Base-by-base conservation (phyloP, 768 basidiomycete species). In the Mycena belliarum region DNA sequence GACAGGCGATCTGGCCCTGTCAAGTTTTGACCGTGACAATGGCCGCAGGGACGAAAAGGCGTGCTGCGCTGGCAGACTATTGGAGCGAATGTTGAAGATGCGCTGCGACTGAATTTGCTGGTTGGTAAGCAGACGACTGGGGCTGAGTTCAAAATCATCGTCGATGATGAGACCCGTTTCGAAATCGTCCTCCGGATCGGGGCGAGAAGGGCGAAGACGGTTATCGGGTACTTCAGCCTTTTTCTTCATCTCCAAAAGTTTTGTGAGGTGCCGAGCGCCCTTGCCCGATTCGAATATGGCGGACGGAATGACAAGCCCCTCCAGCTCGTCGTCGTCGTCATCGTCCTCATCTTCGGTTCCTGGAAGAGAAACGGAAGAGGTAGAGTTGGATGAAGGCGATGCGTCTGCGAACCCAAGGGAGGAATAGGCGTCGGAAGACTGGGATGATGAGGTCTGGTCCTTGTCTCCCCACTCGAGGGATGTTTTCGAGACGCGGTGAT, bases 341-440 rank as follows among this genome's bases (percentile, higher is more conserved):
- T 86, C 86, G 28, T 81, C 82, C 16, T 79, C 80, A 16, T 81
- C 82, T 32, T 92, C 91, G 10, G 85, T 85, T 67, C 91, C 91
- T 3, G 87, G 86, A 24, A 86, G 73, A 35, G 86, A 88, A 20
- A 75, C 73, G 10, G 87, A 88, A 3, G 85, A 83, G 0, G 82
- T 81, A 37, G 87, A 89, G 57, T 84, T 86, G 25, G 88, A 89
- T 14, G 89, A 91, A 5, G 84, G 81, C 3, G 84, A 87, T 20
- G 81, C 82, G 61, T 86, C 86, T 40, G 84, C 83, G 61, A 93
- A 87, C 48, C 90, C 87, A 33, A 93, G 80, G 21, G 86, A 82
- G 38, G 91, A 92, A 65, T 90, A 92, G 10, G 89, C 83, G 69
- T 93, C 92, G 23, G 91, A 93, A n/a, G 91, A 93, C 66, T 90